Conservation (phyloP, 345 rosid species). For the Salix viminalis region DNA sequence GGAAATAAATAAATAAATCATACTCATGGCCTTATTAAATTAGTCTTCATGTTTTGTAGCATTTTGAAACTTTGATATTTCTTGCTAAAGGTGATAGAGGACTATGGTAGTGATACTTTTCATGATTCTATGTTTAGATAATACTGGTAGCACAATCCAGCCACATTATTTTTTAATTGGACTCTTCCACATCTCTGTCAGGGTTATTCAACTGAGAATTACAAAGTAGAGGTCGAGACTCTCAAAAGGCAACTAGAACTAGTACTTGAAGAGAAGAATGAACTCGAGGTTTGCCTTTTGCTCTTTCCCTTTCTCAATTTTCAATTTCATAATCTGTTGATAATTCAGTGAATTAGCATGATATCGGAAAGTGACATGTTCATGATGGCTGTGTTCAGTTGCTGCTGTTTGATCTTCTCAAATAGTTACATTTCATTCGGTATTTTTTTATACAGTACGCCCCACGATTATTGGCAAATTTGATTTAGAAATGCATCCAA, state of each 20-base stretch:
- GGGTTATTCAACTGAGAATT: conserved; percentile 32
- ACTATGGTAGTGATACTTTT: background rate
- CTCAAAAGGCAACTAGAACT: conserved; percentile 58
- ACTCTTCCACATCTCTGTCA: conserved; percentile 13
- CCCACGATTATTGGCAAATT: background rate
- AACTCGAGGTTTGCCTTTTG: conserved; percentile 54
- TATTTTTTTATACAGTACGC: background rate
- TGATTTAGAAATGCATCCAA: background rate
- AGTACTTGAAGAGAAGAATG: conserved; percentile 52
- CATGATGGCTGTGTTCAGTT: background rate
- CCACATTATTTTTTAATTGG: background rate
- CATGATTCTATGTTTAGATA: background rate
- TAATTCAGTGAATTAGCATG: background rate
- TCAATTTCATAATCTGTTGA: background rate
- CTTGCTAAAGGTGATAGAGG: background rate
- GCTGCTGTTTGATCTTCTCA: background rate
- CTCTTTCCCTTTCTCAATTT: background rate
- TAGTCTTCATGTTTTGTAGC: background rate
- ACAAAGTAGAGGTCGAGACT: conserved; percentile 45
- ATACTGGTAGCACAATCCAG: background rate
- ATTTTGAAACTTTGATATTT: background rate
- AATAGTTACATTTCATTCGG: background rate
- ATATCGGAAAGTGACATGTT: background rate
- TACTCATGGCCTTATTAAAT: background rate
- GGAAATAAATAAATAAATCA: background rate